Conservation (phyloP, 345 rosid species). For the Sapria himalayana region DNA sequence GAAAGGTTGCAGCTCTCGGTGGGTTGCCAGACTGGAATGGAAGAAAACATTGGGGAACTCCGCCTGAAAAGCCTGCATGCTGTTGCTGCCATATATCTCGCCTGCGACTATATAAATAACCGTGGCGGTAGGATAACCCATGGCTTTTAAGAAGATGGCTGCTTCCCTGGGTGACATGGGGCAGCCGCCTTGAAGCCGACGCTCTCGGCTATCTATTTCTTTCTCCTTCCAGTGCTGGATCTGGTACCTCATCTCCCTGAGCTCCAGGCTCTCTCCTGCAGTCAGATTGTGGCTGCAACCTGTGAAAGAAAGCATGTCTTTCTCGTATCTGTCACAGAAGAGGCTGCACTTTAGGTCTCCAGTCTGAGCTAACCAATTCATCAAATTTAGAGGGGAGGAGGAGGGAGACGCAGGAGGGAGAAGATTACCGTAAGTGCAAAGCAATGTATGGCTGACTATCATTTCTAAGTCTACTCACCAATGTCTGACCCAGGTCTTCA, state of each 20-base stretch:
- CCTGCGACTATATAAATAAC: conserved; percentile 88
- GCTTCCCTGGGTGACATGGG: conserved; percentile 99
- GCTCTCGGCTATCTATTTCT: conserved; percentile 56
- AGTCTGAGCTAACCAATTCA: background rate
- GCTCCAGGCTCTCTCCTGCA: conserved; percentile 48
- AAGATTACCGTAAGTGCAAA: conserved; percentile 61
- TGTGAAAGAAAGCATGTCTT: conserved; percentile 97
- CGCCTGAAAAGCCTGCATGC: conserved; percentile 49
- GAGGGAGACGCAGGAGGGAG: background rate
- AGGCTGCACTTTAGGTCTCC: too few species aligned
- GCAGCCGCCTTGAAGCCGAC: conserved; percentile 70
- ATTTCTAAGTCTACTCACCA: conserved; percentile 51
- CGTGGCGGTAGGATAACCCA: conserved; percentile 85
- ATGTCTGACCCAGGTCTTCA: conserved; percentile 41
- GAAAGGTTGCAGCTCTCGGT: conserved; percentile 64
- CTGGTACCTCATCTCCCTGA: conserved; percentile 50
- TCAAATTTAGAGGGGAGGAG: background rate
- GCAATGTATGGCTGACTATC: conserved; percentile 62
- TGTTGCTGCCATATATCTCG: conserved; percentile 52
- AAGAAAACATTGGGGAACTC: conserved; percentile 76
- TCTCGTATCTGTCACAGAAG: conserved; percentile 93
- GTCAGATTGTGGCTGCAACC: conserved; percentile 95
- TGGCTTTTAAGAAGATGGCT: conserved; percentile 71
- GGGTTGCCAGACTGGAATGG: conserved; percentile 62
- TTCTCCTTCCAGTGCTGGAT: conserved; percentile 95